Base-by-base conservation (phyloP, 2,329 filamentous ascomycete species). In the Colletotrichum camelliae region DNA sequence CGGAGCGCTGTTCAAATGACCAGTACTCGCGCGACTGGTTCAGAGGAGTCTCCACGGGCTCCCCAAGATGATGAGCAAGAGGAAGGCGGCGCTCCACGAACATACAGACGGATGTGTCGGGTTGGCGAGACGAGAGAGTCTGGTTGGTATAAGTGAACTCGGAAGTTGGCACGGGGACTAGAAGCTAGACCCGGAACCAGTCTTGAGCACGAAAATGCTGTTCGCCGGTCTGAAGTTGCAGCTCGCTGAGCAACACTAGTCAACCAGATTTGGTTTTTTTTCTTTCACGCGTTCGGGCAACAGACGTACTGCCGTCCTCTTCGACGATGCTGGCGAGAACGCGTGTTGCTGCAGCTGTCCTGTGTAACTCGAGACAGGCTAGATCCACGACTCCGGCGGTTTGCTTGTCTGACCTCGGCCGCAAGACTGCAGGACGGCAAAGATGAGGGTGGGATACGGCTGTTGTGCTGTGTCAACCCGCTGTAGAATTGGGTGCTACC, bases 21-120 rank as follows among this genome's bases (percentile, higher is more conserved):
- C 80, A 83, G 81, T 79, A 79, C 79, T 81, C 81, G 77, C 79
- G 79, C 77, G 81, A 79, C 80, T 83, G 83, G 77, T 82, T 83
- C 80, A 81, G 81, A 79, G 81, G 71, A 78, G 81, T 81, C 80
- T 84, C 84, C 81, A 82, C 81, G 81, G 80, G 77, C 80, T 85
- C 84, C 84, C 83, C 84, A 81, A 83, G 80, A 81, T 80, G 81
- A 81, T 83, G 81, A 80, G 78, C 80, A 80, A 81, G 81, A 80
- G 84, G 82, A 79, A 83, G 81, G 79, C 81, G 82, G 79, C 82
- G 82, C 79, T 84, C 83, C 80, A 85, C 83, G 80, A 84, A 85
- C 85, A 85, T 86, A 83, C 84, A 84, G 81, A 80, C 79, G 79
- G 78, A 76, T 81, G 75, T 62, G 29, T 67, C 60, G 67, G 74